A percentile compares a stretch with the other conserved stretches of the same genome.
Conservation (phyloP, 2,329 filamentous ascomycete genomes). For the Neurospora crassa region DNA sequence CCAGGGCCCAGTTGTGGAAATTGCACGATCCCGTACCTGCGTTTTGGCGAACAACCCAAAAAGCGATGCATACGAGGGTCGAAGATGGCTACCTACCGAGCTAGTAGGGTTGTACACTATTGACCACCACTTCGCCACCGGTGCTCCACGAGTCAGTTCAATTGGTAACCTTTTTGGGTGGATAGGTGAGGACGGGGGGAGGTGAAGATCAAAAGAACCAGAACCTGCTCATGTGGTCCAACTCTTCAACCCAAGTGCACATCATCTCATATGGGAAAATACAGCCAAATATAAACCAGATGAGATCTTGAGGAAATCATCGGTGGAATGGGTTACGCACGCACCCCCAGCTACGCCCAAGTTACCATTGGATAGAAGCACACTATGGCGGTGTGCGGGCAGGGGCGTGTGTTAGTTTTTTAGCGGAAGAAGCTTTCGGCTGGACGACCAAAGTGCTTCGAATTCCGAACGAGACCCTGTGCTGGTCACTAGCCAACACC, state of each 20-base stretch:
- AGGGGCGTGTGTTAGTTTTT: not conserved
- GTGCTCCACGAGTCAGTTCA: not conserved
- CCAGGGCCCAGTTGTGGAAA: not conserved
- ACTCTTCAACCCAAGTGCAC: not conserved
- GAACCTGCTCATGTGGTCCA: not conserved
- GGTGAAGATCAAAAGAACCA: slow-evolving; percentile 1
- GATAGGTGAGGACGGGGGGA: not conserved
- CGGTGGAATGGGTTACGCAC: not conserved
- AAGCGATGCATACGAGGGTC: not conserved
- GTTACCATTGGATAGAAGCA: not conserved
- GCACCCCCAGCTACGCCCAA: not conserved
- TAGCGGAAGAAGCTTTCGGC: not conserved
- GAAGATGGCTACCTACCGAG: not conserved
- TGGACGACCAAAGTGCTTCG: not conserved
- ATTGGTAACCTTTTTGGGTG: not conserved
- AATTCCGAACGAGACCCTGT: not conserved
- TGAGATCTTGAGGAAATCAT: not conserved
- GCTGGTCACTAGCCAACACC: not conserved
- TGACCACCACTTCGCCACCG: not conserved
- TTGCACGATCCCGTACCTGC: not conserved
- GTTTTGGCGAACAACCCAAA: not conserved
- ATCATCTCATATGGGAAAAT: not conserved
- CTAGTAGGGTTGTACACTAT: not conserved
- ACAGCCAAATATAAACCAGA: not conserved
- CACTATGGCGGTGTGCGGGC: not conserved